Conservation (phyloP, 768 basidiomycete species). For the Phaeotremella skinneri region DNA sequence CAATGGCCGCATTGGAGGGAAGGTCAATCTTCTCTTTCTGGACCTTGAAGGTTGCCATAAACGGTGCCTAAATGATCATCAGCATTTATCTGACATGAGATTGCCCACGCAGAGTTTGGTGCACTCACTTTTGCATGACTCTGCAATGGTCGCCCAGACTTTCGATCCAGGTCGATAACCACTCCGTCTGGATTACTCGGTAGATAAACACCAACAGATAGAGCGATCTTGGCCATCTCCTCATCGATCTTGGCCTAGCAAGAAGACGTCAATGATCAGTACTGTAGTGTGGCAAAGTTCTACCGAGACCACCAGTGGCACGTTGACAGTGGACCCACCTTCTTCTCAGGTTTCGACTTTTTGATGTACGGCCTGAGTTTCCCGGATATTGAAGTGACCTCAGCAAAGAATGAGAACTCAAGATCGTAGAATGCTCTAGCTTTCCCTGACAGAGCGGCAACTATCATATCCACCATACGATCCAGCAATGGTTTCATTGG, state of each 20-base stretch:
- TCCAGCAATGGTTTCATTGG: slow-evolving; percentile 96
- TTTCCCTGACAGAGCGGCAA: slow-evolving; percentile 79
- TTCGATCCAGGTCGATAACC: slow-evolving; percentile 96
- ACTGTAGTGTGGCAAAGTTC: slow-evolving; percentile 1
- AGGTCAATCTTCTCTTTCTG: slow-evolving; percentile 74
- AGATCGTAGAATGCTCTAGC: slow-evolving; percentile 86
- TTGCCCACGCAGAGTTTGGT: background rate
- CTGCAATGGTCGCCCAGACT: slow-evolving; percentile 91
- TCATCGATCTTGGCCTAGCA: slow-evolving; percentile 99
- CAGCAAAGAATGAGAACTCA: slow-evolving; percentile 92
- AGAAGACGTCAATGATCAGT: slow-evolving; percentile 6
- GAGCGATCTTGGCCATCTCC: slow-evolving; percentile 93
- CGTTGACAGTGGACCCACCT: slow-evolving; percentile 58
- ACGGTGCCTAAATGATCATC: slow-evolving; percentile 72
- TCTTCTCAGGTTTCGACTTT: slow-evolving; percentile 92
- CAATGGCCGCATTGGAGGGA: slow-evolving; percentile 68
- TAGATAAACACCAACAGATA: slow-evolving; percentile 93
- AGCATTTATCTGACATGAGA: slow-evolving; percentile 12
- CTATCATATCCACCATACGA: slow-evolving; percentile 72
- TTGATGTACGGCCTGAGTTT: slow-evolving; percentile 96
- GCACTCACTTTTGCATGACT: slow-evolving; percentile 85
- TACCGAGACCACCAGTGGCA: slow-evolving; percentile 12
- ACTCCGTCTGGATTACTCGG: slow-evolving; percentile 96
- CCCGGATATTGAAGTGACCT: slow-evolving; percentile 96
- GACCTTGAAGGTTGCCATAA: slow-evolving; percentile 99